Base-by-base conservation (phyloP, 805 yeast species). In the Saccharomycopsis capsularis region DNA sequence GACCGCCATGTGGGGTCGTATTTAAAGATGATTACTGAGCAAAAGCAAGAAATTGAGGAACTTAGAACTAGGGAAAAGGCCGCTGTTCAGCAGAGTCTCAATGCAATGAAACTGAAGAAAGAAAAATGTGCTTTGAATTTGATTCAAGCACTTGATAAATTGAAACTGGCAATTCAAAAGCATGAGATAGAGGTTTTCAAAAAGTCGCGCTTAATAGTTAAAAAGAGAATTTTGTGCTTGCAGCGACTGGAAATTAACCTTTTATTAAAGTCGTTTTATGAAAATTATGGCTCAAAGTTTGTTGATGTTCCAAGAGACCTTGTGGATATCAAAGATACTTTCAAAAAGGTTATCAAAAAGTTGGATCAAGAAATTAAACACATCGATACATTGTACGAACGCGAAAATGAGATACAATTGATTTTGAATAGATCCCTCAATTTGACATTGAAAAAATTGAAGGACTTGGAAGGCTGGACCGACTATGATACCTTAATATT, bases 1-100 rank as follows among this genome's bases (percentile, higher is more conserved):
- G 86, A 82, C 59, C 70, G 91, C 39, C 96, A 87, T 65, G 90
- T 88, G 40, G 88, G 93, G 0, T 81, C 90, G 3, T 89, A 88
- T 60, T 67, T 86, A 59, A 81, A 82, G 64, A 83, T 85, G 83
- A 88, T 88, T 34, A 78, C 89, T 2, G 89, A 85, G 58, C 95
- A 85, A 59, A 78, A 79, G 56, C 75, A 71, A 49, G 89, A 82
- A 60, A 86, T 87, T 50, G 85, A 77, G 46, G 84, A 79, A 52
- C 68, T 88, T 46, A 68, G 85, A 55, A 61, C 62, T 0, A 69
- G 88, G 45, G 86, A 81, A 59, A 55, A 63, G 3, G 57, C 62
- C 19, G 63, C 70, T 48, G 64, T 79, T 2, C 67, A 71, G 13
- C 59, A 63, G 22, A 67, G 70, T 1, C 36, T 74, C 3, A 59